Evolutionary conservation across 2,329 filamentous ascomycete genomes (phyloP).

Genomic region (Ciborinia camelliae): DNA sequence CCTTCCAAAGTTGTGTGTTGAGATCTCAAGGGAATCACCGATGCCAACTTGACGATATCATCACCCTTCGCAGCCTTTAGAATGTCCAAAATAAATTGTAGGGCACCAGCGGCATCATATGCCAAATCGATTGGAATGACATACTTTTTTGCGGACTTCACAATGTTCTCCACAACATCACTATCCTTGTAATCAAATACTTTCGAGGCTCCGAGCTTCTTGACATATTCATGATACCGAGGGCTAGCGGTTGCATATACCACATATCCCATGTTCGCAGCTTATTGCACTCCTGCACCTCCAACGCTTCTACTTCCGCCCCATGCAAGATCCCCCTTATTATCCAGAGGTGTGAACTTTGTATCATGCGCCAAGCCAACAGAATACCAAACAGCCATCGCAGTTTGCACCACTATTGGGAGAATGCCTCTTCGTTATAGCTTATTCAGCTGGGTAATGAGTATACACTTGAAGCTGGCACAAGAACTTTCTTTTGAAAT

Average conservation of each 20-base stretch:
- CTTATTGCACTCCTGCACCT: slow-evolving; percentile 43
- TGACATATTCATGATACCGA: slow-evolving; percentile 27
- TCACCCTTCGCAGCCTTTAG: slow-evolving; percentile 50
- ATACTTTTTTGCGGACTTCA: slow-evolving; percentile 27
- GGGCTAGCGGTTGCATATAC: slow-evolving; percentile 39
- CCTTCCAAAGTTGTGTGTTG: slow-evolving; percentile 28
- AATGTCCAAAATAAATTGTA: slow-evolving; percentile 46
- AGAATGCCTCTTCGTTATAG: slow-evolving; percentile 38
- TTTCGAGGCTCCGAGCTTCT: slow-evolving; percentile 23
- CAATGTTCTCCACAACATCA: slow-evolving; percentile 30
- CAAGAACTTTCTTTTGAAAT: slow-evolving; percentile 36
- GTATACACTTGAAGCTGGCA: slow-evolving; percentile 25
- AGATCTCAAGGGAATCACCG: slow-evolving; percentile 55
- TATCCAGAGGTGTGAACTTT: slow-evolving; percentile 8
- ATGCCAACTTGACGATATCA: slow-evolving; percentile 47
- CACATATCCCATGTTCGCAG: slow-evolving; percentile 41
- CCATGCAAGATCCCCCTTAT: slow-evolving; percentile 32
- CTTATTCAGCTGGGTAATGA: slow-evolving; percentile 35
- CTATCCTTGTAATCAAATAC: slow-evolving; percentile 27
- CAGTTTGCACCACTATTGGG: slow-evolving; percentile 38
- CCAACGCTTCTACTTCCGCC: slow-evolving; percentile 27
- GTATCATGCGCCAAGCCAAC: slow-evolving; percentile 21
- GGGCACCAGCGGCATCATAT: slow-evolving; percentile 16
- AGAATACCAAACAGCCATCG: slow-evolving; percentile 37
- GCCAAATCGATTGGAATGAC: slow-evolving; percentile 13